Percentiles rank a stretch among this genome's conserved stretches.
Conservation (phyloP, 1,284 basidiomycete genomes). For the Marasmius fiardii region DNA sequence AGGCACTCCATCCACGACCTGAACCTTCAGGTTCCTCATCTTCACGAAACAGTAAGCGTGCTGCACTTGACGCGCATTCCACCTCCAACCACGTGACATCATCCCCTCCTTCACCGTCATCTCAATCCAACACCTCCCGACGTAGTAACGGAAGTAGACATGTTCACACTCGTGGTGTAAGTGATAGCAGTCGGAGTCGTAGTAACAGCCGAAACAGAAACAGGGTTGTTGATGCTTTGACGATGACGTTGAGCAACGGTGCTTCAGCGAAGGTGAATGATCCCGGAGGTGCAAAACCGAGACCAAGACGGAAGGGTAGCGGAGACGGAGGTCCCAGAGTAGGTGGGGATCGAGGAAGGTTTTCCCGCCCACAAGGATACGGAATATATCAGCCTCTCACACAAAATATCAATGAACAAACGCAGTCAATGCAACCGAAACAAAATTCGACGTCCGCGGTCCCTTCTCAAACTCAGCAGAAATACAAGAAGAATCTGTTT, state of each 20-base stretch:
- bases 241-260: background rate
- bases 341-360: constrained; percentile 1
- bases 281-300: background rate
- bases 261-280: background rate
- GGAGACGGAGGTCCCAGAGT: constrained; percentile 1
- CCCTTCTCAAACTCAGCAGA: background rate
- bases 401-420: background rate
- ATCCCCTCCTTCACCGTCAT: no score
- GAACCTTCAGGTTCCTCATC: no score
- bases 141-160: background rate
- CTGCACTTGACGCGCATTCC: no score
- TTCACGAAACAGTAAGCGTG: no score
- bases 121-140: background rate
- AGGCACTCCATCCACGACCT: background rate
- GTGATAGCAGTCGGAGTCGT: constrained; percentile 14
- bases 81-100: no score
- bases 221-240: background rate
- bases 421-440: background rate
- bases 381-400: background rate
- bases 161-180: background rate
- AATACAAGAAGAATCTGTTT: background rate
- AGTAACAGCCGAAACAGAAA: constrained; percentile 16
- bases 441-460: background rate
- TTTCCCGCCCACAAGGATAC: background rate
- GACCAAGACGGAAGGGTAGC: background rate